Base-by-base conservation (phyloP, 805 yeast genomes). In the Candida taoyuanica region DNA sequence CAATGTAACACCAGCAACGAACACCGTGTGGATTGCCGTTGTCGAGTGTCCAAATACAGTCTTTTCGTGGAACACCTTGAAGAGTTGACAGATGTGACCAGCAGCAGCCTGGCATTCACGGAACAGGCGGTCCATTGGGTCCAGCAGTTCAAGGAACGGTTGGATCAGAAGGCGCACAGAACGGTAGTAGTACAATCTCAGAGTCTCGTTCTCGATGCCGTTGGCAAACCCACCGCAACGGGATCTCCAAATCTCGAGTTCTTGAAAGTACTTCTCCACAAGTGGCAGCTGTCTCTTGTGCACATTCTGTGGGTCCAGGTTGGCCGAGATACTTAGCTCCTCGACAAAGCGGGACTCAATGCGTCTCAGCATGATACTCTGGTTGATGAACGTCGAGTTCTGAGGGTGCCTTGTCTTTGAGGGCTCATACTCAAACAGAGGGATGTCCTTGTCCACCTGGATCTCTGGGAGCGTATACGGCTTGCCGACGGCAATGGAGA, bases 101-200 rank as follows among this genome's bases (percentile, higher is more conserved):
- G 85, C 83, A 17, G 83, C 84, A 2, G 81, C 80, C 52, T 78
- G 85, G 55, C 85, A 79, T 55, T 78, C 83, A 36, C 71, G 65
- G 53, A 79, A 78, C 21, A 79, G 58, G 33, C 73, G 64, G 53
- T 76, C 79, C 49, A 72, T 74, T 5, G 85, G 84, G 41, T 74
- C 76, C 48, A 79, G 57, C 5, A 76, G 57, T 49, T 78, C 85
- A 40, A 79, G 52, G 53, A 74, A 79, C 9, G 86, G 86, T 51
- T 78, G 85, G 37, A 79, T 70, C 43, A 79, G 56, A 33, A 76
- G 58, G 43, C 86, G 61, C 6, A 79, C 78, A 1, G 83, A 70
- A 29, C 81, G 63, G 49, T 76, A 75, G 50, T 79, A 79, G 46
- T 77, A 77, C 17, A 76, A 59, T 49, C 75, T 68, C 34, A 78